phyloP scores from a whole-genome alignment of 768 basidiomycete species.

The Russula compacta region DNA sequence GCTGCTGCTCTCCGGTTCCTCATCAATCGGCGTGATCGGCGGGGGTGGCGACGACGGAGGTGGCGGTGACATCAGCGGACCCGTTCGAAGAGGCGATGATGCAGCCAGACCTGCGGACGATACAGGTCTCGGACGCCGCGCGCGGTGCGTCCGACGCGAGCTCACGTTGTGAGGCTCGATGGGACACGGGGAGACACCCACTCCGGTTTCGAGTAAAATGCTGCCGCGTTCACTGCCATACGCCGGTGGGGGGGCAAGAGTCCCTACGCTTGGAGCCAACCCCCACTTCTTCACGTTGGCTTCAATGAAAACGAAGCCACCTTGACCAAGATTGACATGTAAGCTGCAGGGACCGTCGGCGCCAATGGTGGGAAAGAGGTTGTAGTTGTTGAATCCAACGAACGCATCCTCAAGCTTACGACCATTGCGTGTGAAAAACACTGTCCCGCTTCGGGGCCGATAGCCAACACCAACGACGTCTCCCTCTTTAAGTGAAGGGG shows the following conservation, averaged over 20 bases:
- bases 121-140: conserved; percentile 42
- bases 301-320: conserved; percentile 98
- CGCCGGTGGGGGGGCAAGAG: conserved; percentile 93
- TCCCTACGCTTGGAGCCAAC: conserved; percentile 92
- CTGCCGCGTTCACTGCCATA: conserved; percentile 97
- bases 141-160: conserved; percentile 52
- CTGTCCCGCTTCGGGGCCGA: conserved; percentile 89
- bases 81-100: conserved; percentile 59
- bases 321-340: conserved; percentile 95
- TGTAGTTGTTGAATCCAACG: conserved; percentile 79
- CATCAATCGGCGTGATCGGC: conserved; percentile 76
- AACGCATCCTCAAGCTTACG: conserved; percentile 96
- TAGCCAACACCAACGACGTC: conserved; percentile 96
- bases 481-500: conserved; percentile 79
- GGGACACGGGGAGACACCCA: conserved; percentile 30
- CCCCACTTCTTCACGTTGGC: conserved; percentile 99
- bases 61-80: conserved; percentile 33
- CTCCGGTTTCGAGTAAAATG: conserved; percentile 88
- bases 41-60: conserved; percentile 45
- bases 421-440: conserved; percentile 99
- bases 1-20: conserved; percentile 40
- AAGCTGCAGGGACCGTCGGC: conserved; percentile 95
- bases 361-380: conserved; percentile 95
- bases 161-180: conserved; percentile 36
- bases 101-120: conserved; percentile 36